phyloP scores from a whole-genome alignment of 768 basidiomycete species.

The Lenzites betulinus region DNA sequence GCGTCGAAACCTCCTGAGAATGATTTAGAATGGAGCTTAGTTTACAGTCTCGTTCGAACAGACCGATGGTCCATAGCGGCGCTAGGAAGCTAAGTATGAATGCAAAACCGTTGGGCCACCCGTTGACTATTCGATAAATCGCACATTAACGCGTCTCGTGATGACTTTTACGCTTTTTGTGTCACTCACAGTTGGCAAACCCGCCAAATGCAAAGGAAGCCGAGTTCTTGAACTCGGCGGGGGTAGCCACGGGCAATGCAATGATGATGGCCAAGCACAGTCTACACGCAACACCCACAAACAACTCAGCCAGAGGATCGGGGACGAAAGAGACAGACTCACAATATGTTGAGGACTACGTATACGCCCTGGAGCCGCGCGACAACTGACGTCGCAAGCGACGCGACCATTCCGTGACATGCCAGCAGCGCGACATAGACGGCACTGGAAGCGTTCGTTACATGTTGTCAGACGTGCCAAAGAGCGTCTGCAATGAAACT shows the following conservation, averaged over 20 bases:
- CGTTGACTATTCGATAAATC: slow-evolving; percentile 38
- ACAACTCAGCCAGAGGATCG: too few relatives aligned
- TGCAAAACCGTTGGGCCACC: slow-evolving; percentile 51
- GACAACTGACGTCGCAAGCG: slow-evolving; percentile 37
- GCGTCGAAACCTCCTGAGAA: slow-evolving; percentile 44
- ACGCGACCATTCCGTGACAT: slow-evolving; percentile 35
- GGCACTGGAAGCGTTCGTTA: too few relatives aligned
- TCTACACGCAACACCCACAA: too few relatives aligned
- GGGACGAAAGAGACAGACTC: slow-evolving; percentile 11
- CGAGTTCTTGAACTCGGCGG: slow-evolving; percentile 58
- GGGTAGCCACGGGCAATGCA: slow-evolving; percentile 65
- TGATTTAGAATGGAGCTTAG: too few relatives aligned
- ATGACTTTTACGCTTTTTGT: too few relatives aligned
- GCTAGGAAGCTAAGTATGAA: slow-evolving; percentile 54
- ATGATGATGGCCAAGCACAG: slow-evolving; percentile 37
- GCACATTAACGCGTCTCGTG: neutral
- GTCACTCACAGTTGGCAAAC: slow-evolving; percentile 54
- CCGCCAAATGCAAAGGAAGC: slow-evolving; percentile 63
- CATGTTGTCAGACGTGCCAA: too few relatives aligned
- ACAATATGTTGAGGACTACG: slow-evolving; percentile 40
- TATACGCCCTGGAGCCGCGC: slow-evolving; percentile 39
- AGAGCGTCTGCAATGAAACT: too few relatives aligned
- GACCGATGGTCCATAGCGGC: slow-evolving; percentile 46
- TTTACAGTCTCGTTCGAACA: too few relatives aligned
- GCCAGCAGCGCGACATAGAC: too few relatives aligned